Evolutionary conservation across 139 green algal genomes (phyloP).

Genomic region (Desmodesmus armatus): DNA sequence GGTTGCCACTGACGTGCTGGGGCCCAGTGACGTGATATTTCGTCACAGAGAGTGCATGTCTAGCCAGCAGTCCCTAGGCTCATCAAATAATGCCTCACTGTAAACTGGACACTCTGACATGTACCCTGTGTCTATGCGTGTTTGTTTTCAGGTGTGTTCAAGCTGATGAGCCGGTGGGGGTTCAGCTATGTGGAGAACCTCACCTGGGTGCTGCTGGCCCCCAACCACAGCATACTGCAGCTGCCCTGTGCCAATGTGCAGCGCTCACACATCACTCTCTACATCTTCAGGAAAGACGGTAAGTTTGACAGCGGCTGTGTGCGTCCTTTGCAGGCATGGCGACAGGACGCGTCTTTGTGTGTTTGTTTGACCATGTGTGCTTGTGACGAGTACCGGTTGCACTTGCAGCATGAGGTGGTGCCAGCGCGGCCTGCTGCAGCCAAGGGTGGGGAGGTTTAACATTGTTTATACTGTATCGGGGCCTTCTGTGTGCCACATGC

Average conservation of each 20-base stretch:
- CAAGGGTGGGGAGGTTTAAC: background rate
- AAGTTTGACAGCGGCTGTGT: background rate
- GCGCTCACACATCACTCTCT: slow-evolving; percentile 85
- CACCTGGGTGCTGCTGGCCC: slow-evolving; percentile 87
- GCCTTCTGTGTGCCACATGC: too few relatives aligned
- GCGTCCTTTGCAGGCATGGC: background rate
- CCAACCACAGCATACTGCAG: slow-evolving; percentile 76
- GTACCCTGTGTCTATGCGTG: too few relatives aligned
- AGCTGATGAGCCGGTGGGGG: slow-evolving; percentile 53
- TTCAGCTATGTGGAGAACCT: slow-evolving; percentile 95
- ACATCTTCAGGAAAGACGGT: slow-evolving; percentile 90
- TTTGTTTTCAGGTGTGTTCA: slow-evolving; percentile 62
- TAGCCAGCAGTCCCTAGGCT: too few relatives aligned
- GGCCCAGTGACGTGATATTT: too few relatives aligned
- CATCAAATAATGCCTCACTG: too few relatives aligned
- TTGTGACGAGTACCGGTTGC: too few relatives aligned
- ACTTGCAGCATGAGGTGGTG: too few relatives aligned
- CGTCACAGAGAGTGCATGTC: too few relatives aligned
- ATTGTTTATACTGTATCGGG: too few relatives aligned
- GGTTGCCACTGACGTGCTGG: too few relatives aligned
- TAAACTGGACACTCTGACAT: too few relatives aligned
- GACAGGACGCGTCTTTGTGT: background rate
- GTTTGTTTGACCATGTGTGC: background rate
- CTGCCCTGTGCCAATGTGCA: slow-evolving; percentile 28
- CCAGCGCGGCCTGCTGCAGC: slow-evolving; percentile 12